Evolutionary conservation across 805 yeast genomes (phyloP).

Genomic region (Kuraishia floccosa): DNA sequence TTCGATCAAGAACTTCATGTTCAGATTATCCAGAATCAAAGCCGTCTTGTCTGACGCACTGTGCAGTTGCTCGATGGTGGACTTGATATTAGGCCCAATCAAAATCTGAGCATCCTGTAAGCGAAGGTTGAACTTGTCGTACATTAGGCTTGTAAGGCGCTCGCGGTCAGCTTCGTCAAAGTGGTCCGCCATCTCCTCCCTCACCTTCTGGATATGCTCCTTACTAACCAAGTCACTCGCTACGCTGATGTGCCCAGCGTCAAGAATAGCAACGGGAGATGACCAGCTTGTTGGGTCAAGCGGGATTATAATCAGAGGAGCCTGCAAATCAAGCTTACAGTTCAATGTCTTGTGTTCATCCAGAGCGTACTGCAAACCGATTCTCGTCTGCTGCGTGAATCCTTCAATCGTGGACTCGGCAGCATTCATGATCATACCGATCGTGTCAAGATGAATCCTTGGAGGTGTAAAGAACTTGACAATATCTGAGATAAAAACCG

Average conservation of each 20-base stretch:
- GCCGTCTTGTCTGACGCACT: conserved; percentile 27
- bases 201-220: conserved; percentile 55
- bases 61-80: conserved; percentile 67
- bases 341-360: conserved; percentile 91
- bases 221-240: conserved; percentile 71
- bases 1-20: conserved; percentile 65
- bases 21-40: conserved; percentile 64
- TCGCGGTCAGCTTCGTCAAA: conserved; percentile 67
- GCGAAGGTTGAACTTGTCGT: conserved; percentile 71
- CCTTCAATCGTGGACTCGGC: conserved; percentile 95
- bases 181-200: conserved; percentile 39
- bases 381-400: conserved; percentile 75
- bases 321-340: conserved; percentile 80
- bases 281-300: conserved; percentile 67
- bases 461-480: conserved; percentile 79
- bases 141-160: conserved; percentile 67
- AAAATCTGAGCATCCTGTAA: conserved; percentile 82
- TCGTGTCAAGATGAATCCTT: conserved; percentile 71
- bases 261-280: conserved; percentile 84
- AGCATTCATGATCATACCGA: conserved; percentile 84
- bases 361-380: conserved; percentile 87
- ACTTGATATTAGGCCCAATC: conserved; percentile 72
- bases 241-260: conserved; percentile 91
- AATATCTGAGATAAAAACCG: conserved; percentile 69
- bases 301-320: conserved; percentile 85